These are phyloP conservation scores for Collybia sp. DNA, from an alignment of 768 basidiomycete species.

Conservation along the genomic window DNA sequence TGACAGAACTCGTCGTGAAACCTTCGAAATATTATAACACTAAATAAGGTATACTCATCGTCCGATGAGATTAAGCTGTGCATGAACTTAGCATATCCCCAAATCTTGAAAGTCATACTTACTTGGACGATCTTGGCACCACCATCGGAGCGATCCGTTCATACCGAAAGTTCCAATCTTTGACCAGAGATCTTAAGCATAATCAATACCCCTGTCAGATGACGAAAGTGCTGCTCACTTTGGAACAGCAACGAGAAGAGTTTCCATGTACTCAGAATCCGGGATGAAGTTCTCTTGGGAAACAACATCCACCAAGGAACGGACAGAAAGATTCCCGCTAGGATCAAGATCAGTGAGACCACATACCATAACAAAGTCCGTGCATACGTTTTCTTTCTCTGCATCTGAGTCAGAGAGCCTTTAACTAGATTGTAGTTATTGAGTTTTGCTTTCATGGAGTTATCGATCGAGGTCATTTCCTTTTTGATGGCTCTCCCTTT, in stretches of 20 bases:
- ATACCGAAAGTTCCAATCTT: slow-evolving; percentile 88
- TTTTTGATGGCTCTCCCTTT: slow-evolving; percentile 22
- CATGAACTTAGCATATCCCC: slow-evolving; percentile 3
- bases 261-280: slow-evolving; percentile 93
- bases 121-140: slow-evolving; percentile 90
- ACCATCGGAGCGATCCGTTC: slow-evolving; percentile 87
- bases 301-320: slow-evolving; percentile 83
- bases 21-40: slow-evolving; percentile 85
- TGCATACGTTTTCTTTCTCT: slow-evolving; percentile 84
- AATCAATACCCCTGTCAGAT: slow-evolving; percentile 16
- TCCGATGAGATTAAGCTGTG: slow-evolving; percentile 73
- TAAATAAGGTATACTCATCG: slow-evolving; percentile 83
- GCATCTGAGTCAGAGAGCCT: slow-evolving; percentile 86
- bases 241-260: slow-evolving; percentile 88
- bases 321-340: slow-evolving; percentile 93
- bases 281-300: slow-evolving; percentile 75
- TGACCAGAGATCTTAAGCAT: slow-evolving; percentile 57
- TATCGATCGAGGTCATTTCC: slow-evolving; percentile 96
- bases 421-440: slow-evolving; percentile 93
- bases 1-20: slow-evolving; percentile 91
- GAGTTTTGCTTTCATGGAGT: slow-evolving; percentile 87
- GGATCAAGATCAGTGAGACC: slow-evolving; percentile 6
- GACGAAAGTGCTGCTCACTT: slow-evolving; percentile 50
- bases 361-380: slow-evolving; percentile 1
- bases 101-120: slow-evolving; percentile 21